Base-by-base conservation (phyloP, 2,329 filamentous ascomycete species). In the Thielaviopsis punctulata region DNA sequence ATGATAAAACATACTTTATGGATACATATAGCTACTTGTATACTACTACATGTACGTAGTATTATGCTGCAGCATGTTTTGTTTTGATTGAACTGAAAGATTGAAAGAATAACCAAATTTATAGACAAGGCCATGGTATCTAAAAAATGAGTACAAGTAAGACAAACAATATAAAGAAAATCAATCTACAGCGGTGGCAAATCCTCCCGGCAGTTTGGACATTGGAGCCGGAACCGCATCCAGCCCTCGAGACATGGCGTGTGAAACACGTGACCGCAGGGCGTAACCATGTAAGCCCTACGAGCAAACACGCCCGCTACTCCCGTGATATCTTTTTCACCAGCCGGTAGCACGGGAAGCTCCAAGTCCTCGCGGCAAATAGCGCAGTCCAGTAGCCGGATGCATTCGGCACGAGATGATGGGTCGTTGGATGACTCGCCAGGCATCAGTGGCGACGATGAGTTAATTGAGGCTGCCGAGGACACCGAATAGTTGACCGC, bases 191-290 rank as follows among this genome's bases (percentile, higher is more conserved):
- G 66, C 44, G 89, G 86, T 49, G 90, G 90, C 61, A 96, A 66
- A 55, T 84, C 82, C 68, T 95, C 89, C 59, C 92, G 76, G 67
- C 92, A 96, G 58, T 95, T 95, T 1, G 92, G 92, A 68, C 92
- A 98, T 68, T 95, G 87, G 61, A 98, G 67, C 54, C 90, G 71
- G 64, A 93, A 88, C 62, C 86, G 77, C 84, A 98, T 92, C 92
- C 92, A 96, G 39, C 87, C 88, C 68, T 96, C 90, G 59, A 98
- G 69, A 65, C 92, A 98, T 27, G 75, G 72, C 53, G 82, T 92
- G 63, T 98, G 92, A 64, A 98, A 98, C 48, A 96, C 88, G 68
- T 98, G 92, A 52, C 89, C 73, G 65, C 92, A 98, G 47, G 92
- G 92, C 53, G 92, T 98, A 21, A 96, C 86, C 92, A 98, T 98